Evolutionary conservation across 1,284 basidiomycete genomes (phyloP).

Genomic region (Cutaneotrichosporon dermatis): DNA sequence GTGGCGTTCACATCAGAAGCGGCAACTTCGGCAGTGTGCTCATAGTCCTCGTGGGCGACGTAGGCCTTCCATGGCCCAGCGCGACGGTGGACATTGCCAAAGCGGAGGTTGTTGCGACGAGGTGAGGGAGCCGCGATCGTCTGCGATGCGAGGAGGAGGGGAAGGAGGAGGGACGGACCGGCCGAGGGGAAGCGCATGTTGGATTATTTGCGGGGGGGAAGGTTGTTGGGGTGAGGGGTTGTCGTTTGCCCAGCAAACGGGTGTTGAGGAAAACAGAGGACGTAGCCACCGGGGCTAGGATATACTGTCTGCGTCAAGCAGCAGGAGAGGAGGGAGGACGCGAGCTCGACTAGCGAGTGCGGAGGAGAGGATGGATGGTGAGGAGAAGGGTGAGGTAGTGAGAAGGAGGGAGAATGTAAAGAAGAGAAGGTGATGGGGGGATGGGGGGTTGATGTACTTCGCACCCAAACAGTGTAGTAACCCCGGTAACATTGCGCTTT

Average conservation of each 20-base stretch:
- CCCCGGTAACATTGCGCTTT: too few species aligned
- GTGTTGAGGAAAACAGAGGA: slow-evolving; percentile 2
- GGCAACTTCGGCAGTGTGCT: not conserved
- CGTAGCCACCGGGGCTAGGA: slow-evolving; percentile 28
- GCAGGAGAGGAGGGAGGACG: slow-evolving; percentile 3
- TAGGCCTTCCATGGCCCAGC: slow-evolving; percentile 20
- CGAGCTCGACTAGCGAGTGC: slow-evolving; percentile 22
- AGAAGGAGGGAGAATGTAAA: slow-evolving; percentile 8
- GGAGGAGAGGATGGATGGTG: slow-evolving; percentile 1
- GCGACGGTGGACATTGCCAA: slow-evolving; percentile 8
- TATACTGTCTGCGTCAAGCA: slow-evolving; percentile 26
- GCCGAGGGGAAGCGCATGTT: slow-evolving; percentile 21
- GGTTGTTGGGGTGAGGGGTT: slow-evolving; percentile 1
- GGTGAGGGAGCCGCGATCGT: slow-evolving; percentile 29
- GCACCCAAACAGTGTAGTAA: not conserved
- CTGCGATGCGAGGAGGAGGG: slow-evolving; percentile 31
- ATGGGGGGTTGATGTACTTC: slow-evolving; percentile 6
- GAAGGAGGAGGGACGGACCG: slow-evolving; percentile 28
- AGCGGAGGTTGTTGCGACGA: slow-evolving; percentile 19
- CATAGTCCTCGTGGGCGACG: slow-evolving; percentile 8
- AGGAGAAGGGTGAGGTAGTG: slow-evolving; percentile 4
- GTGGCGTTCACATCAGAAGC: not conserved
- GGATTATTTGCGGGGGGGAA: not conserved
- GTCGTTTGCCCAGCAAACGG: not conserved
- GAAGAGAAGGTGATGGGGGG: slow-evolving; percentile 6